Evolutionary conservation across 306 rosid species (phyloP).

Genomic region (Acacia acuminata): DNA sequence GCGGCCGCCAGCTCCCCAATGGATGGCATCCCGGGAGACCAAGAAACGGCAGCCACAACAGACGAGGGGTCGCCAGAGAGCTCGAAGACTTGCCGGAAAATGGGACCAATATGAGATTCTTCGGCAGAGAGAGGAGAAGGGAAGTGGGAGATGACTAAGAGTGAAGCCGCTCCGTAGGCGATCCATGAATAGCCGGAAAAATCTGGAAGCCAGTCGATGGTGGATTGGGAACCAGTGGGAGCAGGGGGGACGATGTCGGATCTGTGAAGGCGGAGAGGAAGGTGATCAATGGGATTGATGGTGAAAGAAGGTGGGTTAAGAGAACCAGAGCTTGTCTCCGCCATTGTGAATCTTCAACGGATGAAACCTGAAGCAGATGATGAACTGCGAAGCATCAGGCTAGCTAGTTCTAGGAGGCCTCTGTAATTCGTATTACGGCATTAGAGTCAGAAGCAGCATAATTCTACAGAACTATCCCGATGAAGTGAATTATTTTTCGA

Average conservation of each 20-base stretch:
- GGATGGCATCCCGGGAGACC: slow-evolving; percentile 69
- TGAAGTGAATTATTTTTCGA: background rate
- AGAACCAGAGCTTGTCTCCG: slow-evolving; percentile 27
- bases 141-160: slow-evolving; percentile 64
- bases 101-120: slow-evolving; percentile 65
- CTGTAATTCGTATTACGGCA: background rate
- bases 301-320: slow-evolving; percentile 2
- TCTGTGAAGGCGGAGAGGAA: slow-evolving; percentile 65
- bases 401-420: background rate
- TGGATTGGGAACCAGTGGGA: slow-evolving; percentile 58
- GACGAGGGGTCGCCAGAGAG: slow-evolving; percentile 51
- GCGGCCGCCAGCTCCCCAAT: slow-evolving; percentile 73
- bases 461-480: too few relatives aligned
- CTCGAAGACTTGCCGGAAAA: slow-evolving; percentile 70
- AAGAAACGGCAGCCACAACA: slow-evolving; percentile 56
- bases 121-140: slow-evolving; percentile 65
- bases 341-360: slow-evolving; percentile 22
- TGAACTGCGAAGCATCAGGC: background rate
- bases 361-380: background rate
- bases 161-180: slow-evolving; percentile 76
- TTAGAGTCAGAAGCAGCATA: background rate
- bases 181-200: slow-evolving; percentile 77
- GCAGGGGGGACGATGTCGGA: slow-evolving; percentile 67
- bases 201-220: slow-evolving; percentile 75
- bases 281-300: slow-evolving; percentile 43